Base-by-base conservation (phyloP, 805 yeast genomes). In the Cephaloascus albidus region DNA sequence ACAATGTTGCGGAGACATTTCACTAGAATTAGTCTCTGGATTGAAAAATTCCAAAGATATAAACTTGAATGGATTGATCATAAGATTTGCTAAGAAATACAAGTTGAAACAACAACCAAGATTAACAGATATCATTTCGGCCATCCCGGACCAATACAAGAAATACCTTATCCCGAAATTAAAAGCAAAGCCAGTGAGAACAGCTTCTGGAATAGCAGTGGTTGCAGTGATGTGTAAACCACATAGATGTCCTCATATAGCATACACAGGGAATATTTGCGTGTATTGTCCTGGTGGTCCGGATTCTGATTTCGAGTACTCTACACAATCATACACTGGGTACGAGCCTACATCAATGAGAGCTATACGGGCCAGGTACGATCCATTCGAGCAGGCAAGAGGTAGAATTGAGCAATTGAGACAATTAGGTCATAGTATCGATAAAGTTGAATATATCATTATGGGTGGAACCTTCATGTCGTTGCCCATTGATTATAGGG, bases 381-480 rank as follows among this genome's bases (percentile, higher is more conserved):
- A 93, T 58, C 97, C 98, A 1, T 93, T 87, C 55, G 98, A 93
- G 61, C 98, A 93, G 60, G 97, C 97, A 4, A 74, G 98, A 55
- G 98, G 98, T 37, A 78, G 98, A 58, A 81, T 93, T 32, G 98
- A 93, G 54, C 98, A 93, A 68, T 71, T 93, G 46, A 78, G 96
- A 48, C 96, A 85, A 59, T 70, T 93, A 43, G 98, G 98, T 12
- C 98, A 93, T 55, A 82, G 95, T 1, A 90, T 93, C 35, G 98
- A 93, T 57, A 93, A 93, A 55, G 98, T 93, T 12, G 98, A 93
- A 60, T 93, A 93, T 57, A 93, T 93, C 46, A 81, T 93, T 47
- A 93, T 93, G 98, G 98, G 98, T 40, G 98, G 98, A 47, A 93
- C 98, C 0, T 93, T 93, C 59, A 93, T 93, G 98, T 84, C 95